These are phyloP conservation scores for Guadua angustifolia DNA, from an alignment of 176 grass and related monocot genomes.

Conservation along the genomic window DNA sequence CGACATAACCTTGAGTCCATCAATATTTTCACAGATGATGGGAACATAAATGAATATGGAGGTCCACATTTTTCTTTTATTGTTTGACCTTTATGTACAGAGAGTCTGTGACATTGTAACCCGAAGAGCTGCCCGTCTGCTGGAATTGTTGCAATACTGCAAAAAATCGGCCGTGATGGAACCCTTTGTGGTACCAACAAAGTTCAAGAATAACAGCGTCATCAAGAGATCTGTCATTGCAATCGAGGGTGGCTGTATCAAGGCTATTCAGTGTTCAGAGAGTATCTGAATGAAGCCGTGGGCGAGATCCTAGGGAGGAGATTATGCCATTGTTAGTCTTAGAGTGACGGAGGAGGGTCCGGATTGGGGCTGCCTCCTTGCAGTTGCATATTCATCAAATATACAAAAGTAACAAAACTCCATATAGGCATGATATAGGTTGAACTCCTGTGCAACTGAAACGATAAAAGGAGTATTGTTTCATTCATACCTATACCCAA, in stretches of 20 bases:
- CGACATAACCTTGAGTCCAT: too few species aligned
- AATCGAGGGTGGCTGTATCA: slow-evolving; percentile 76
- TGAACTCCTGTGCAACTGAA: slow-evolving; percentile 55
- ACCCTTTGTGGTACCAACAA: too few species aligned
- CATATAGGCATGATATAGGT: slow-evolving; percentile 37
- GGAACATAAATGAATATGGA: too few species aligned
- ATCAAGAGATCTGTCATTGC: slow-evolving; percentile 63
- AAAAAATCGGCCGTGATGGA: slow-evolving; percentile 75
- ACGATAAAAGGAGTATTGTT: slow-evolving; percentile 26
- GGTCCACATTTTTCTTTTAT: too few species aligned
- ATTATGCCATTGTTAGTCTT: slow-evolving; percentile 58
- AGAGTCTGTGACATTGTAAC: slow-evolving; percentile 69
- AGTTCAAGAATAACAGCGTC: slow-evolving; percentile 38
- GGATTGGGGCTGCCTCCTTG: slow-evolving; percentile 73
- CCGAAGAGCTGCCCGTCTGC: slow-evolving; percentile 71
- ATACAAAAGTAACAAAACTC: slow-evolving; percentile 50
- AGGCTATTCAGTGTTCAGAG: slow-evolving; percentile 66
- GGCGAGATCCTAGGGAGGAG: slow-evolving; percentile 80
- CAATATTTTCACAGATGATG: too few species aligned
- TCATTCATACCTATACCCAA: slow-evolving; percentile 43
- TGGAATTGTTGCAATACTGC: slow-evolving; percentile 73
- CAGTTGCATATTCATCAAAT: slow-evolving; percentile 59
- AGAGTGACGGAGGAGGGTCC: slow-evolving; percentile 70
- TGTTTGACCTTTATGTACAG: too few species aligned
- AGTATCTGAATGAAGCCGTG: slow-evolving; percentile 78